Percentiles rank a stretch among this genome's conserved stretches.
phyloP scores from a whole-genome alignment of 1,284 basidiomycete species.

The Puccinia novopanici region DNA sequence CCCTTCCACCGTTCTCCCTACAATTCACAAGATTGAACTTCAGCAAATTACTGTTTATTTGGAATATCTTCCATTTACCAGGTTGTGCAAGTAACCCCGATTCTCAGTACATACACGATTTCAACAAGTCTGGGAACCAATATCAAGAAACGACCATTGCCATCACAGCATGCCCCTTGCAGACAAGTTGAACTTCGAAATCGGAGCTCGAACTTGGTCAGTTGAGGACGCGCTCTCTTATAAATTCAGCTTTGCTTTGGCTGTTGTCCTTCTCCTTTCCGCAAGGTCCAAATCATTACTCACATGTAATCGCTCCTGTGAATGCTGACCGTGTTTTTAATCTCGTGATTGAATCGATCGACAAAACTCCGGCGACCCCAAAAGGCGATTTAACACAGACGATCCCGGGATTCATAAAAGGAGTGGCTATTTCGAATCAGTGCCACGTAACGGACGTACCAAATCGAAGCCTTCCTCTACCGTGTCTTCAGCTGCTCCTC shows the following conservation, averaged over 20 bases:
- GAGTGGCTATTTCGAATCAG: constrained; percentile 41
- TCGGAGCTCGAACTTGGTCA: constrained; percentile 42
- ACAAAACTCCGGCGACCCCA: background rate
- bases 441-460: constrained; percentile 1
- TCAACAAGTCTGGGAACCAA: too few relatives aligned
- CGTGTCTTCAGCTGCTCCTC: background rate
- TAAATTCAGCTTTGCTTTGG: background rate
- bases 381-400: constrained; percentile 13
- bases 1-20: background rate
- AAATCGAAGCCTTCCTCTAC: constrained; percentile 6
- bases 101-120: background rate
- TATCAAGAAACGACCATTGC: background rate
- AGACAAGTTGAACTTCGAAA: constrained; percentile 34
- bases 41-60: background rate
- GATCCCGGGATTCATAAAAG: constrained; percentile 30
- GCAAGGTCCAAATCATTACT: background rate
- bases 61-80: too few relatives aligned
- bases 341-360: background rate
- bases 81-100: background rate
- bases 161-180: constrained; percentile 36
- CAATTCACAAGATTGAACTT: background rate
- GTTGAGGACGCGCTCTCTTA: background rate
- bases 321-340: constrained; percentile 21
- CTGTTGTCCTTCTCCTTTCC: too few relatives aligned
- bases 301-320: background rate